Evolutionary conservation across 2,329 filamentous ascomycete genomes (phyloP), one percentile per base, ranked within the genome.

Genomic region (Botryosphaeria dothidea): DNA sequence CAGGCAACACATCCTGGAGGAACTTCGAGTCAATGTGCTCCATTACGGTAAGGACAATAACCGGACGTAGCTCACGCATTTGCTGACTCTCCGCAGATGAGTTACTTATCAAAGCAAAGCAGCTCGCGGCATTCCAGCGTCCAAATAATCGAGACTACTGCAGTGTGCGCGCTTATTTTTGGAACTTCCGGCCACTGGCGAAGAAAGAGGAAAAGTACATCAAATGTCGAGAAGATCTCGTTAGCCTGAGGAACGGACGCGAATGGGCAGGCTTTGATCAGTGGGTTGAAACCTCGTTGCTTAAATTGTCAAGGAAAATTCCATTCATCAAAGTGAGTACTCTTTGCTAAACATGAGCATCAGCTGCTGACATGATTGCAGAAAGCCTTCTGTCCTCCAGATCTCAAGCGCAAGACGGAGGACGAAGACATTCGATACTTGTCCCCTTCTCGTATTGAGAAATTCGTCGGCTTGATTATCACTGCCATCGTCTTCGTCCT

Each of bases 261-360:
- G 75, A 77, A 63, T 70, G 72, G 65, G 71, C 73, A n/a, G 68
- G 66, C 13, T 76, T 77, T 49, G 74, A 77, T 38, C 69, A 69
- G 3, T 52, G 71, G 29, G 68, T 77, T 6, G 74, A 76, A 45
- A 54, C 52, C 66, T 7, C 17, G 11, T 3, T 56, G 9, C 7
- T 56, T 0, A 23, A 13, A 7, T 46, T 72, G 4, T 43, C 69
- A 9, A 62, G 57, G 15, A 68, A 66, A n/a, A 9, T 27, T 6
- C 23, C 46, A 27, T 13, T 17, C 15, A 15, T 49, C 11, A 49
- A 49, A 27, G 46, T 49, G 11, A 34, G 31, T 34, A 11, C 31
- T 34, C 6, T 34, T 11, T 34, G 11, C 11, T 11, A 34, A 11
- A 11, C 31, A 34, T 34, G 6, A 34, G 11, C 11, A 11, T 34